These are phyloP conservation scores for Dittrichia graveolens DNA, from an alignment of 129 eudicot genomes.

Conservation along the genomic window DNA sequence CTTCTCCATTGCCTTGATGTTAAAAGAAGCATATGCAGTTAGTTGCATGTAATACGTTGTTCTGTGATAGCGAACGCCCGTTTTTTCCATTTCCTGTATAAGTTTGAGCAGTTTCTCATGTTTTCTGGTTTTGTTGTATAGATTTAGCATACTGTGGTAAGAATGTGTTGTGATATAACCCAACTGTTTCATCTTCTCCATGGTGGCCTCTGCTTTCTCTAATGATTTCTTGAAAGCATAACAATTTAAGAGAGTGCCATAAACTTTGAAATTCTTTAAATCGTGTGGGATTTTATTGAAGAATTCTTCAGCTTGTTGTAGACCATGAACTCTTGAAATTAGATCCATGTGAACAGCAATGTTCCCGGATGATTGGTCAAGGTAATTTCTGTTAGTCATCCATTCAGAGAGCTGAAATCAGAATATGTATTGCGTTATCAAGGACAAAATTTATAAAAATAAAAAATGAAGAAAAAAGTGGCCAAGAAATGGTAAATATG, in stretches of 20 bases:
- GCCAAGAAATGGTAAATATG: too few species aligned
- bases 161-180: slow-evolving; percentile 37
- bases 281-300: slow-evolving; percentile 39
- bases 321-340: slow-evolving; percentile 40
- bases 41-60: slow-evolving; percentile 37
- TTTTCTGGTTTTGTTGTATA: slow-evolving; percentile 37
- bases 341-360: slow-evolving; percentile 49
- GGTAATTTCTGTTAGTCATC: slow-evolving; percentile 34
- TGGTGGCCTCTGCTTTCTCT: slow-evolving; percentile 52
- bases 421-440: not conserved
- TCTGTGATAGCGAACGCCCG: slow-evolving; percentile 37
- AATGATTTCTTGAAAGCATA: slow-evolving; percentile 33
- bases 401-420: slow-evolving; percentile 42
- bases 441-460: not conserved
- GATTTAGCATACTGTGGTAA: slow-evolving; percentile 49
- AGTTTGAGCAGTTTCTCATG: slow-evolving; percentile 33
- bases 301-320: slow-evolving; percentile 43
- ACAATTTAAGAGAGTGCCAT: slow-evolving; percentile 51
- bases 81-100: slow-evolving; percentile 46
- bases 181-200: slow-evolving; percentile 48
- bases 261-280: slow-evolving; percentile 29
- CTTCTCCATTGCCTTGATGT: slow-evolving; percentile 43
- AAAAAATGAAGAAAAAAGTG: too few species aligned
- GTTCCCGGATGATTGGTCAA: slow-evolving; percentile 37
- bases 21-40: slow-evolving; percentile 38